Evolutionary conservation across 345 rosid genomes (phyloP).

Genomic region (Acer yangbiense): DNA sequence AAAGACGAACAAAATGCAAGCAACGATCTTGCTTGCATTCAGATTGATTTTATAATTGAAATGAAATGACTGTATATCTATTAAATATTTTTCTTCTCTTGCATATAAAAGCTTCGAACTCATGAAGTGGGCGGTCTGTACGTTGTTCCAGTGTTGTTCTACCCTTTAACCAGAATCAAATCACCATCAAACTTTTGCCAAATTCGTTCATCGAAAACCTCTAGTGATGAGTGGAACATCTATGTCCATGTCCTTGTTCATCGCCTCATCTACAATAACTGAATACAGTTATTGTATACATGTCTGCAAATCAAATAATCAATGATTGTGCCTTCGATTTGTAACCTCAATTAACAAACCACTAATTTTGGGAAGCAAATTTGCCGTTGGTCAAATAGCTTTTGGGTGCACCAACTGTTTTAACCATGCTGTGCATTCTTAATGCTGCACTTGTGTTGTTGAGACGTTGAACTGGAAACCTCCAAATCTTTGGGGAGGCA

Average conservation of each 20-base stretch:
- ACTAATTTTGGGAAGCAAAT: neutral
- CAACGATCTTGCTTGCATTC: slow-evolving; percentile 5
- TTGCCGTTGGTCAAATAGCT: neutral
- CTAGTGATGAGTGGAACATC: too few species aligned
- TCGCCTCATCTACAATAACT: too few species aligned
- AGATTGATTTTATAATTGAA: slow-evolving; percentile 11
- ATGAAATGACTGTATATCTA: neutral
- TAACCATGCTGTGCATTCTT: too few species aligned
- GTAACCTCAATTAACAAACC: neutral
- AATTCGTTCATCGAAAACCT: too few species aligned
- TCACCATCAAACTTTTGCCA: neutral
- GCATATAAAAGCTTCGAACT: neutral
- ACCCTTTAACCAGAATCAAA: neutral
- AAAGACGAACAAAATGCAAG: slow-evolving; percentile 29
- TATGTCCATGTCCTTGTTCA: too few species aligned
- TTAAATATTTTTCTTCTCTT: neutral
- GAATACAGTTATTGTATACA: neutral
- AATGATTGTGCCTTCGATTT: neutral
- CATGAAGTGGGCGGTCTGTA: neutral
- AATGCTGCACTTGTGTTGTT: neutral
- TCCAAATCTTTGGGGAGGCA: too few species aligned
- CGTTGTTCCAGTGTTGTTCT: neutral
- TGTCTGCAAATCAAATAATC: neutral
- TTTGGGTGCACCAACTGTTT: neutral
- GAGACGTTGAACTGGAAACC: neutral